Evolutionary conservation across 1,284 basidiomycete species (phyloP).

Genomic region (Phlebopus sp.): DNA sequence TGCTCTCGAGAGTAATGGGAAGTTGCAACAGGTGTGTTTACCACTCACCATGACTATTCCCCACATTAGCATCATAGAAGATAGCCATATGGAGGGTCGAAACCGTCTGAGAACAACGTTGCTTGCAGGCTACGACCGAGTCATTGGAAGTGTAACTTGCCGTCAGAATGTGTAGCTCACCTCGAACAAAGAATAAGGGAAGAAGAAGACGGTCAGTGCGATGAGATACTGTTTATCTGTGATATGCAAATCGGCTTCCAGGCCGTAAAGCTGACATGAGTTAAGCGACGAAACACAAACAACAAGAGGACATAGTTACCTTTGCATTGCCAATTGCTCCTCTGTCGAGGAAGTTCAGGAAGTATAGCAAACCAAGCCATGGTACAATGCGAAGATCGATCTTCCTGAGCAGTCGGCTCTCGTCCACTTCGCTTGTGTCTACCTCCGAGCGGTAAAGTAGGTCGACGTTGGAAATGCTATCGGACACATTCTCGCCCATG

Average conservation of each 20-base stretch:
- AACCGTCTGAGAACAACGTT: slow-evolving; percentile 55
- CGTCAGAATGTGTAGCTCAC: slow-evolving; percentile 24
- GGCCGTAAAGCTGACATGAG: slow-evolving; percentile 41
- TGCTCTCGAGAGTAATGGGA: slow-evolving; percentile 18
- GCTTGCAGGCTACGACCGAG: slow-evolving; percentile 42
- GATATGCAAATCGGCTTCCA: slow-evolving; percentile 46
- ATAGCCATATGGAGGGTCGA: slow-evolving; percentile 59
- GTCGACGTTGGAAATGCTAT: neutral
- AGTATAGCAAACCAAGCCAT: slow-evolving; percentile 59
- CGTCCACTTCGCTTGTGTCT: slow-evolving; percentile 41
- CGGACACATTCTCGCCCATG: slow-evolving; percentile 2
- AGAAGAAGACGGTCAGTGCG: slow-evolving; percentile 57
- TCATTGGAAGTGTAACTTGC: neutral
- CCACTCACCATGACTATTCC: slow-evolving; percentile 54
- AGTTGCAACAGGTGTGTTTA: neutral
- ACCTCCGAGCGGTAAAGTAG: slow-evolving; percentile 37
- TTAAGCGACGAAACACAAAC: slow-evolving; percentile 7
- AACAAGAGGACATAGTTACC: slow-evolving; percentile 36
- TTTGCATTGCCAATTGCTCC: slow-evolving; percentile 67
- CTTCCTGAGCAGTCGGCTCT: slow-evolving; percentile 46
- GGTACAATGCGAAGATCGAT: slow-evolving; percentile 54
- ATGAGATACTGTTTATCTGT: slow-evolving; percentile 52
- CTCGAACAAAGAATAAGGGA: slow-evolving; percentile 55
- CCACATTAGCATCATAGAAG: slow-evolving; percentile 53
- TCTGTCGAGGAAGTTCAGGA: slow-evolving; percentile 61